Base-by-base conservation (phyloP, 345 rosid species). In the Eucalyptus erythrocorys region DNA sequence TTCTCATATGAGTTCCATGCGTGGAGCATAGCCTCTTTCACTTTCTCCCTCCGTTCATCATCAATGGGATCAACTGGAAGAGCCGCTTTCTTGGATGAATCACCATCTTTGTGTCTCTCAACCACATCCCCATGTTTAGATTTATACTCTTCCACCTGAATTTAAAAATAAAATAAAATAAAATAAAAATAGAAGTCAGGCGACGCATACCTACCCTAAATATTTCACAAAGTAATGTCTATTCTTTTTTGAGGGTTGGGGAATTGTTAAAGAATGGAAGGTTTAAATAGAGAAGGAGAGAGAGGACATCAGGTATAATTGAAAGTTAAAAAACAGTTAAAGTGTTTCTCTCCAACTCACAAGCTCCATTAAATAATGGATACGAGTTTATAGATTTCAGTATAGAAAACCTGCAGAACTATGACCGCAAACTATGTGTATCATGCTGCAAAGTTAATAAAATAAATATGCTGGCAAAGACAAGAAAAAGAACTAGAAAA, bases 1-100 rank as follows among this genome's bases (percentile, higher is more conserved):
- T 95, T 98, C 88, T 98, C 99, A 92, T 97, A 97, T 66, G 99
- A 95, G 89, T 92, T 93, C 99, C 99, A 98, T 24, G 98, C 99
- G 93, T 98, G 99, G 87, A 96, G 82, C 99, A 98, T 98, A 57
- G 99, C 99, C 89, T 96, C 99, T 92, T 95, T 97, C 37, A 97
- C 99, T 94, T 95, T 96, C 93, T 96, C 96, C 92, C 97, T 93
- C 86, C 99, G 94, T 87, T 95, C 93, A 57, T 86, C 87, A 43
- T 93, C 97, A 68, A 94, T 88, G 24, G 97, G 98, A 90, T 96
- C 94, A 51, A 96, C 97, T 48, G 88, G 91, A 89, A 50, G 88
- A 90, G 85, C 89, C 91, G 87, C 87, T 88, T 55, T 84, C 57
- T 32, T 86, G 61, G 64, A 87, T 34, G 82, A 87, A 87, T 86